Conservation (phyloP, 1,284 basidiomycete species). For the Sanguinoderma infundibulare region DNA sequence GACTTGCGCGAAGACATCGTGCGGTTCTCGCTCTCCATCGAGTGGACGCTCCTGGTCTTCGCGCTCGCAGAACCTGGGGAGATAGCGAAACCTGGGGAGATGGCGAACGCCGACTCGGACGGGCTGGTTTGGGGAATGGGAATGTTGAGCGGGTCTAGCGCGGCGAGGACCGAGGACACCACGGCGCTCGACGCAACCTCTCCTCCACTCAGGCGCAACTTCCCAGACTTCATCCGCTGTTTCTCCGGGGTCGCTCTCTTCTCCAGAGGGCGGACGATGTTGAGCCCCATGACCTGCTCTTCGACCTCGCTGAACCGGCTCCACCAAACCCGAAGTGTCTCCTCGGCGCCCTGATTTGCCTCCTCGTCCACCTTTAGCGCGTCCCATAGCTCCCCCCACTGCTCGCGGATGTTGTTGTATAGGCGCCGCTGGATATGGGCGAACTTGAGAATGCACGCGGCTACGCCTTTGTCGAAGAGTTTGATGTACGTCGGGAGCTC, state of each 20-base stretch:
- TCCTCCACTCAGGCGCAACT: constrained; percentile 16
- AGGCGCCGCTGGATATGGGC: constrained; percentile 60
- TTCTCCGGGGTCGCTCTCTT: constrained; percentile 24
- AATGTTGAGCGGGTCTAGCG: constrained; percentile 23
- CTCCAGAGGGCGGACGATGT: constrained; percentile 40
- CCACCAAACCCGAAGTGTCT: constrained; percentile 73
- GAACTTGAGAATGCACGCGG: constrained; percentile 52
- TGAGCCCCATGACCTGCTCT: constrained; percentile 48
- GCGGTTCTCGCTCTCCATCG: constrained; percentile 19
- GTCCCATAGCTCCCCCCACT: constrained; percentile 81
- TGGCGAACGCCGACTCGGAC: constrained; percentile 8
- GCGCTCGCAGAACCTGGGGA: constrained; percentile 15
- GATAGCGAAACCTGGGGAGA: constrained; percentile 9
- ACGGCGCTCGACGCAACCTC: constrained; percentile 22
- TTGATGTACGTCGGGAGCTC: constrained; percentile 71
- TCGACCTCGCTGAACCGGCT: constrained; percentile 67
- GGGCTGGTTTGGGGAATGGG: constrained; percentile 2
- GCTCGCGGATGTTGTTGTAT: constrained; percentile 58
- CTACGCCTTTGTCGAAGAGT: constrained; percentile 61
- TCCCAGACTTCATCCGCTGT: constrained; percentile 18
- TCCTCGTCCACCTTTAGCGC: constrained; percentile 77
- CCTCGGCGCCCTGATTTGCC: constrained; percentile 62
- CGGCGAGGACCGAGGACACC: constrained; percentile 22
- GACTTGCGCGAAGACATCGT: constrained; percentile 32
- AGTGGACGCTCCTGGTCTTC: constrained; percentile 26